Conservation (phyloP, 352 stramenopile genomes). For the Phytophthora tubulina region DNA sequence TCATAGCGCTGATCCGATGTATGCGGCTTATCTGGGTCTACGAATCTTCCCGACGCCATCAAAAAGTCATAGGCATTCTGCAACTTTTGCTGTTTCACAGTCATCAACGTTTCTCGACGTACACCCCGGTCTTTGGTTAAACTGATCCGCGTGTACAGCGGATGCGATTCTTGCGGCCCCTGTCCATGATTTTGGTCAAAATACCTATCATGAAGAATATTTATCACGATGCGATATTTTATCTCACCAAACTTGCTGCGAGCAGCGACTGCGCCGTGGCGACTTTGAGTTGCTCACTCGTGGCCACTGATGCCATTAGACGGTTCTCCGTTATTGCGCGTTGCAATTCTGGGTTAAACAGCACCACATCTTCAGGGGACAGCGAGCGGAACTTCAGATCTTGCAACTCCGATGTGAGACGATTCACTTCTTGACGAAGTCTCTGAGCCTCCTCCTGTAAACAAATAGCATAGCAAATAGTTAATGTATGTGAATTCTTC, state of each 20-base stretch:
- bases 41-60: constrained; percentile 22
- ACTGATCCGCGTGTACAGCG: constrained; percentile 32
- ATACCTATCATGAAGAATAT: constrained; percentile 12
- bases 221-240: not conserved
- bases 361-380: constrained; percentile 20
- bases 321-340: constrained; percentile 33
- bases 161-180: constrained; percentile 32
- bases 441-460: constrained; percentile 37
- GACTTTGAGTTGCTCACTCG: constrained; percentile 47
- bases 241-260: constrained; percentile 31
- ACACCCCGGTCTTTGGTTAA: constrained; percentile 33
- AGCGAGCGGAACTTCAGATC: constrained; percentile 20
- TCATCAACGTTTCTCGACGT: constrained; percentile 40
- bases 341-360: constrained; percentile 21
- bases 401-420: constrained; percentile 30
- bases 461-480: not conserved
- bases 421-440: constrained; percentile 24
- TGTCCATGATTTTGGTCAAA: constrained; percentile 4
- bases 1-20: constrained; percentile 33
- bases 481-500: not conserved
- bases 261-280: constrained; percentile 48
- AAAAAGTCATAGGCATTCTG: constrained; percentile 38
- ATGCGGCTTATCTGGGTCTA: constrained; percentile 25
- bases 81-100: constrained; percentile 36
- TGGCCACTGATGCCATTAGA: constrained; percentile 37